These are phyloP conservation scores for Dactylis glomerata DNA, from an alignment of 176 grass and related monocot species.

Conservation along the genomic window DNA sequence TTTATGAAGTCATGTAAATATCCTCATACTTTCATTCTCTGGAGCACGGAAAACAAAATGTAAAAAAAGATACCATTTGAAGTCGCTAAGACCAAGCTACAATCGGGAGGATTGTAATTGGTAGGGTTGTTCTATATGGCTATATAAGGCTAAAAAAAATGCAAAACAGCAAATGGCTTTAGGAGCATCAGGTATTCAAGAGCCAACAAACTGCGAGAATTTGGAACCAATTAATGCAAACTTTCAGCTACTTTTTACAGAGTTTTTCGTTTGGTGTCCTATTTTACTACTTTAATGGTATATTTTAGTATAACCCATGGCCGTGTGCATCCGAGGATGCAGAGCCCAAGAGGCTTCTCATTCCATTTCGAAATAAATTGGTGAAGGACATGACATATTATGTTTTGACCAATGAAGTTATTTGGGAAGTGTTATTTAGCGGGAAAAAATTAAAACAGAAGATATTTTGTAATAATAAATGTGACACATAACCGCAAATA, in stretches of 20 bases:
- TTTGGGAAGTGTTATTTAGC: not conserved
- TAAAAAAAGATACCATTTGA: slow-evolving; percentile 41
- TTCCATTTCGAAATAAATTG: not conserved
- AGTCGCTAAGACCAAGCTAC: slow-evolving; percentile 30
- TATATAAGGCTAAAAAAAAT: slow-evolving; percentile 18
- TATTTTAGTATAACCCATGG: not conserved
- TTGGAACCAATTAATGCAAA: not conserved
- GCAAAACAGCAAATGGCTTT: not conserved
- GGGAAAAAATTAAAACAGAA: slow-evolving; percentile 1
- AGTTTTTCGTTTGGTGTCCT: not conserved
- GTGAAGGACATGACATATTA: not conserved
- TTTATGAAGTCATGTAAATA: slow-evolving; percentile 64
- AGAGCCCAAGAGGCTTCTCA: not conserved
- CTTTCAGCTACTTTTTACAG: not conserved
- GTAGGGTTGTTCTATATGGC: slow-evolving; percentile 5
- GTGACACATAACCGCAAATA: not conserved
- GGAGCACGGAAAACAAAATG: slow-evolving; percentile 45
- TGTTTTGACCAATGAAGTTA: slow-evolving; percentile 11
- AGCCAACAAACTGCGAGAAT: not conserved
- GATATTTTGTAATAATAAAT: not conserved
- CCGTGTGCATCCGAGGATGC: not conserved
- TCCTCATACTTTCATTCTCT: slow-evolving; percentile 58
- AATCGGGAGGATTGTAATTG: slow-evolving; percentile 5
- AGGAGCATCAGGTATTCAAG: slow-evolving; percentile 1
- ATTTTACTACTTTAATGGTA: not conserved